Conservation (phyloP, 177 flowering plant species). For the Vitis hybrid region DNA sequence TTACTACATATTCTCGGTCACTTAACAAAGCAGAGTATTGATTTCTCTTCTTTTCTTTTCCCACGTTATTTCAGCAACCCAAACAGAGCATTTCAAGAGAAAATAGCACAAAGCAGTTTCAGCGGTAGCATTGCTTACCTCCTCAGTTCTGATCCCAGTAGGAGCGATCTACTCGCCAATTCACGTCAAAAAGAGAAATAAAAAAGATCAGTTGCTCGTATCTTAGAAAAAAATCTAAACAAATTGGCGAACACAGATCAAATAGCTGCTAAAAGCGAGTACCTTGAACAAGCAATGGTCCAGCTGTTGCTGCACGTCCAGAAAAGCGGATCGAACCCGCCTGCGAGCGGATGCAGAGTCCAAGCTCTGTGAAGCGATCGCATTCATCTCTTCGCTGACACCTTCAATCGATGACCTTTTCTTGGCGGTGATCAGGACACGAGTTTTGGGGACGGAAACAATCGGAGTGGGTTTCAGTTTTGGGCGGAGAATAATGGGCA, state of each 20-base stretch:
- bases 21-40: no score
- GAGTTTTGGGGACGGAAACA: neutral
- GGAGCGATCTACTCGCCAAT: constrained; percentile 50
- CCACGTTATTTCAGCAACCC: no score
- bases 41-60: no score
- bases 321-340: constrained; percentile 71
- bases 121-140: constrained; percentile 44
- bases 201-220: constrained; percentile 1
- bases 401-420: constrained; percentile 51
- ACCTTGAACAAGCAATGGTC: constrained; percentile 90
- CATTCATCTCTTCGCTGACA: constrained; percentile 62
- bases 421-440: constrained; percentile 21
- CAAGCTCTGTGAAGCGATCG: constrained; percentile 61
- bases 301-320: constrained; percentile 59
- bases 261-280: constrained; percentile 1
- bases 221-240: neutral
- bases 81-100: neutral
- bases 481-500: neutral
- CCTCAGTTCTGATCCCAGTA: constrained; percentile 69
- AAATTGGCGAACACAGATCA: neutral
- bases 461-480: neutral
- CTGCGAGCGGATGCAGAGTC: constrained; percentile 68
- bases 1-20: no score
- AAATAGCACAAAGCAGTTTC: neutral
- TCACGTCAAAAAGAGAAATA: neutral